Evolutionary conservation across 164 flowering plant genomes (phyloP).

Genomic region (Akebia trifoliata): DNA sequence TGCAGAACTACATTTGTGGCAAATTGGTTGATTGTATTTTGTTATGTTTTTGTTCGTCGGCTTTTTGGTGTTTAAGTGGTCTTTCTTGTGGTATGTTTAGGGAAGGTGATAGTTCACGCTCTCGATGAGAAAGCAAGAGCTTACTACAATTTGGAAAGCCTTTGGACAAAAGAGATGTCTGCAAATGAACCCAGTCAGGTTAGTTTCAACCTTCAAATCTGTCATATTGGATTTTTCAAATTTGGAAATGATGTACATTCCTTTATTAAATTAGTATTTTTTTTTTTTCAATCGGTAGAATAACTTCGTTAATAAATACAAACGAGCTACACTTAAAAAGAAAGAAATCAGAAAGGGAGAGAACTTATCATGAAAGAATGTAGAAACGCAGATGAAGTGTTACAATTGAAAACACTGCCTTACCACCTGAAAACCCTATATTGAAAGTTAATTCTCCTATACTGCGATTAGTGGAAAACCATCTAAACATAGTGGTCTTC

Average conservation of each 20-base stretch:
- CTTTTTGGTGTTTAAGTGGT: background rate
- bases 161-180: constrained; percentile 42
- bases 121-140: constrained; percentile 89
- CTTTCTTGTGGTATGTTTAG: constrained; percentile 25
- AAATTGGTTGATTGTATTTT: background rate
- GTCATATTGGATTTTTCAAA: too few species aligned
- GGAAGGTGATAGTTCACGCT: constrained; percentile 76
- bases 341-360: too few species aligned
- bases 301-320: too few species aligned
- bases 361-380: too few species aligned
- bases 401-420: too few species aligned
- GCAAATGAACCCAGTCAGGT: constrained; percentile 44
- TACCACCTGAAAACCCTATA: too few species aligned
- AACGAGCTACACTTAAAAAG: too few species aligned
- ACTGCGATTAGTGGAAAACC: too few species aligned
- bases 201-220: constrained; percentile 11
- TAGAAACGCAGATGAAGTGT: too few species aligned
- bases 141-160: constrained; percentile 75
- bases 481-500: too few species aligned
- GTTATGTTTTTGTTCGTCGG: background rate
- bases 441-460: too few species aligned
- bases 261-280: background rate
- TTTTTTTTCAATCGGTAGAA: too few species aligned
- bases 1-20: background rate
- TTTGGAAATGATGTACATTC: background rate